Evolutionary conservation across 2,329 filamentous ascomycete genomes (phyloP), one percentile per base, ranked within the genome.

Genomic region (Phialophora macrospora): DNA sequence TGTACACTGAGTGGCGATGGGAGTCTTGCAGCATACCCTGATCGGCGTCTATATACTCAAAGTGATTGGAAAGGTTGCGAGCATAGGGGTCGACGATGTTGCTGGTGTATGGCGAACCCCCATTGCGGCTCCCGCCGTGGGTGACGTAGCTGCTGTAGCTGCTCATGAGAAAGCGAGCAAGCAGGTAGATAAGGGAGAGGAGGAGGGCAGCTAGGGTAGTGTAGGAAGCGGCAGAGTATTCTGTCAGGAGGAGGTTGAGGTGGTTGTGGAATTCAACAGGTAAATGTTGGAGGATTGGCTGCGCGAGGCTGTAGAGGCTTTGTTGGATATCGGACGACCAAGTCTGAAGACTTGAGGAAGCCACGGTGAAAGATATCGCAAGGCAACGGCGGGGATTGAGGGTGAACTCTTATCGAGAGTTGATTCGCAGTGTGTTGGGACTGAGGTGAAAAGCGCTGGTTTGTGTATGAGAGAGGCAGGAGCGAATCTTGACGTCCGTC

Each of bases 111-210:
- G 69, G 69, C 26, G 69, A 71, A 17, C 67, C 65, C n/a, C 63
- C 66, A 57, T 55, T 62, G 28, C 67, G 67, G 34, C 64, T 64
- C 55, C 68, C 62, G 46, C 61, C 65, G 34, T 66, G 60, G 66
- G 60, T 44, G 46, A 56, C 54, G 55, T 66, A 71, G 54, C 60
- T 60, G 60, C 65, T 58, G 65, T 70, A 69, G 64, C 68, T 68
- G 52, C 63, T 71, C 72, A 73, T 73, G 52, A 71, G 70, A 71
- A 60, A 72, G 55, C 70, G 68, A 55, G 7, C 66, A 48, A 66
- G 41, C 34, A 73, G 57, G 46, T 70, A 73, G 34, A 72, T 55
- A 56, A 73, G 49, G 24, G 71, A 70, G 52, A 73, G 64, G 30
- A 72, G 60, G 57, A 70, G 58, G 26, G 66, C 71, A 52, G 68